These are phyloP conservation scores for Alternaria dauci DNA, from an alignment of 2,329 filamentous ascomycete genomes.

Conservation along the genomic window DNA sequence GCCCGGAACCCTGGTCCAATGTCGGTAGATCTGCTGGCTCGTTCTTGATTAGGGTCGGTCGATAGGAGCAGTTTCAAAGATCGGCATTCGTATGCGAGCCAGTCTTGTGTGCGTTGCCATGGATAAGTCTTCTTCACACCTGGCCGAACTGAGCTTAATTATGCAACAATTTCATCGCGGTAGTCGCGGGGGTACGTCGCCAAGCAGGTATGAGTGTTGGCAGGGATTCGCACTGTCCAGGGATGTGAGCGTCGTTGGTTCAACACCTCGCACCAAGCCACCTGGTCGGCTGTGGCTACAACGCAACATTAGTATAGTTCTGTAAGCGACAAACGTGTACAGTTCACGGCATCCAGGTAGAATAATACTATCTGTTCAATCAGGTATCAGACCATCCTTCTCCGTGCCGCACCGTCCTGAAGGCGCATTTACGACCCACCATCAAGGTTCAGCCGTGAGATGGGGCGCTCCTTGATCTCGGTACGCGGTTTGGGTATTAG, in stretches of 20 bases:
- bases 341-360: neutral
- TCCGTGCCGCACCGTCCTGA: conserved; percentile 7
- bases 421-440: conserved; percentile 10
- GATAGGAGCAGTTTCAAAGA: neutral
- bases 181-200: neutral
- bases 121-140: neutral
- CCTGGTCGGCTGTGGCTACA: neutral
- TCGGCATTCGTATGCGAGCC: neutral
- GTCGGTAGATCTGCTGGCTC: neutral
- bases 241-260: neutral
- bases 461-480: conserved; percentile 9
- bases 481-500: conserved; percentile 3
- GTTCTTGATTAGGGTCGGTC: neutral
- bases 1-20: neutral
- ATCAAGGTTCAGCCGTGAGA: conserved; percentile 13
- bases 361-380: neutral
- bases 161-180: neutral
- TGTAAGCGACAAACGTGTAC: neutral
- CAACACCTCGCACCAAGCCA: conserved; percentile 4
- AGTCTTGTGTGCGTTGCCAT: neutral
- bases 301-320: neutral
- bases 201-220: neutral
- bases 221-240: neutral
- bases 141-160: neutral
- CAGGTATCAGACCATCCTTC: conserved; percentile 5